Percentiles rank a stretch among this genome's conserved stretches.
Evolutionary conservation across 306 rosid genomes (phyloP).

Genomic region (Vicia villosa): DNA sequence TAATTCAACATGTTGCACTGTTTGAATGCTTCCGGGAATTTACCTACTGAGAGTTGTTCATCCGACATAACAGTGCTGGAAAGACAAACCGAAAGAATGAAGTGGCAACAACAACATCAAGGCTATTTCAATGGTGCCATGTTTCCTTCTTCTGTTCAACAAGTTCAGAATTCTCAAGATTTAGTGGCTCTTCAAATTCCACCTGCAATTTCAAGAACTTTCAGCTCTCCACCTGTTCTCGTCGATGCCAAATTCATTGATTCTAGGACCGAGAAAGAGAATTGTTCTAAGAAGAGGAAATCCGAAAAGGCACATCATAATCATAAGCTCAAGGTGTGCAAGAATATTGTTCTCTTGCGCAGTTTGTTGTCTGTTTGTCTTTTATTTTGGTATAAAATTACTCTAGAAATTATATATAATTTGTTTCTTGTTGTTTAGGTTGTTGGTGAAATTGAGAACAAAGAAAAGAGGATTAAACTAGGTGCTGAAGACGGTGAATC

Average conservation of each 20-base stretch:
- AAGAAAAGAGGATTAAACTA: slow-evolving; percentile 63
- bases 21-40: slow-evolving; percentile 37
- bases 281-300: slow-evolving; percentile 67
- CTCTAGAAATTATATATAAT: background rate
- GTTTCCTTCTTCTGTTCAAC: slow-evolving; percentile 9
- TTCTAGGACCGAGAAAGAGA: slow-evolving; percentile 45
- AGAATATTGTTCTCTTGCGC: no score
- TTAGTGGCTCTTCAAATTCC: background rate
- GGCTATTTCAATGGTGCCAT: slow-evolving; percentile 18
- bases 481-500: slow-evolving; percentile 73
- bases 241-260: slow-evolving; percentile 28
- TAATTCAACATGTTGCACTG: slow-evolving; percentile 46
- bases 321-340: slow-evolving; percentile 50
- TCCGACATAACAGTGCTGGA: slow-evolving; percentile 52
- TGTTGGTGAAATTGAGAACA: slow-evolving; percentile 50
- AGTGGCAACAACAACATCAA: slow-evolving; percentile 43
- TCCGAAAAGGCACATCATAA: slow-evolving; percentile 49
- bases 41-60: slow-evolving; percentile 28
- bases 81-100: slow-evolving; percentile 47
- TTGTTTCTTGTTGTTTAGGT: slow-evolving; percentile 43
- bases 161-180: slow-evolving; percentile 40
- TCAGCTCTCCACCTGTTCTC: slow-evolving; percentile 56
- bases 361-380: no score
- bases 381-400: background rate
- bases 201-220: slow-evolving; percentile 53